Evolutionary conservation across 805 yeast species (phyloP).

Genomic region (Sugiyamaella boreocaroliniensis): DNA sequence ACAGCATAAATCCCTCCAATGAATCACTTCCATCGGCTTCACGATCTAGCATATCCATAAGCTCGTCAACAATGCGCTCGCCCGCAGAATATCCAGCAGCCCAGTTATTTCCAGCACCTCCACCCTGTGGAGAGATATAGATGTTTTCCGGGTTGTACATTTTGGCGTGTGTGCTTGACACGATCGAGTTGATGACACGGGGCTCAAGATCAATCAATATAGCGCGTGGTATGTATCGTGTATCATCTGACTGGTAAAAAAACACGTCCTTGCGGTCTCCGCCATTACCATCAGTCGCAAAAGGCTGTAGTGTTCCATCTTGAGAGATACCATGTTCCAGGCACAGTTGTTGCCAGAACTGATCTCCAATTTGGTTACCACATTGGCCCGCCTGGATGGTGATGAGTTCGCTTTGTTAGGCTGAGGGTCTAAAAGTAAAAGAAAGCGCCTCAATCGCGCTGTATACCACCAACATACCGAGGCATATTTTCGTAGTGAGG

Average conservation of each 20-base stretch:
- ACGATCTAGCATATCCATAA: slow-evolving; percentile 76
- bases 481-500: background rate
- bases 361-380: slow-evolving; percentile 91
- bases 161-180: slow-evolving; percentile 43
- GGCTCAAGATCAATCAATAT: slow-evolving; percentile 86
- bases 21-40: slow-evolving; percentile 88
- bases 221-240: slow-evolving; percentile 83
- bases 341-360: slow-evolving; percentile 87
- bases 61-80: slow-evolving; percentile 56
- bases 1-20: slow-evolving; percentile 79
- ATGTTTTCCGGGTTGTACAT: slow-evolving; percentile 80
- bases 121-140: slow-evolving; percentile 71
- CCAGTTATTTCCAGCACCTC: slow-evolving; percentile 97
- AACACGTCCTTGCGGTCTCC: slow-evolving; percentile 81
- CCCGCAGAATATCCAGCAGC: slow-evolving; percentile 82
- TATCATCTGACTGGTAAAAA: slow-evolving; percentile 67
- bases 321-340: slow-evolving; percentile 75
- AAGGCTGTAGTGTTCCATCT: slow-evolving; percentile 48
- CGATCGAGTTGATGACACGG: slow-evolving; percentile 59
- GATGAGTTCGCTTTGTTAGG: slow-evolving; percentile 28
- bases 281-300: slow-evolving; percentile 26
- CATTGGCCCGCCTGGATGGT: slow-evolving; percentile 66
- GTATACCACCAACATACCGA: background rate
- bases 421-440: background rate
- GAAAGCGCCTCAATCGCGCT: background rate